A percentile compares a stretch with the other conserved stretches of the same genome.
These are phyloP conservation scores for Fusarium sacchari DNA, from an alignment of 2,329 filamentous ascomycete genomes.

Conservation along the genomic window DNA sequence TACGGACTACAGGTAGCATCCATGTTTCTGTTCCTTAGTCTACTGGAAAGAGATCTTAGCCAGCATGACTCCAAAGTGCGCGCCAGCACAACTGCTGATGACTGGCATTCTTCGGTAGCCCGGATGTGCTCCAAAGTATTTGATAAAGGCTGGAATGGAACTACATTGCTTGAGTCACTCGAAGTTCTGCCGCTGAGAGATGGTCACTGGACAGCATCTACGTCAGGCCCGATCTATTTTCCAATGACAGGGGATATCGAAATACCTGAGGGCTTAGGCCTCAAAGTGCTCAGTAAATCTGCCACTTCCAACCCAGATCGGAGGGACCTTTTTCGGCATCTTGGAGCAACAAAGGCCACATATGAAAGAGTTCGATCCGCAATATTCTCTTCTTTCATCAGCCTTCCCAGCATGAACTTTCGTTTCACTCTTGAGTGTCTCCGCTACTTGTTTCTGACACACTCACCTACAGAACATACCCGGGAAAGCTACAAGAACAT, in stretches of 20 bases:
- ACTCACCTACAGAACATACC: neutral
- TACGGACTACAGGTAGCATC: neutral
- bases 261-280: neutral
- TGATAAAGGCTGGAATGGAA: neutral
- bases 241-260: neutral
- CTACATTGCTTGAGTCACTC: neutral
- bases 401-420: accelerated
- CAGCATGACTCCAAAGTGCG: constrained; percentile 1
- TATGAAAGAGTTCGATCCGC: neutral
- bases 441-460: constrained; percentile 18
- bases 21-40: accelerated
- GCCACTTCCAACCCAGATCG: constrained; percentile 1
- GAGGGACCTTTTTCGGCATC: neutral
- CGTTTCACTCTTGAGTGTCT: neutral
- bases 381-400: neutral
- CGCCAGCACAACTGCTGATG: neutral
- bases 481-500: accelerated
- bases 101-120: constrained; percentile 18
- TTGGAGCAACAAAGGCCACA: constrained; percentile 14
- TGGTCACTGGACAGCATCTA: neutral
- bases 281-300: neutral
- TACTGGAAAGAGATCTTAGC: constrained; percentile 8
- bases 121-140: neutral
- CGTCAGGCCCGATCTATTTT: neutral
- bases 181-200: constrained; percentile 14